phyloP scores from a whole-genome alignment of 306 rosid genomes.

The Astragalus glycyphyllos region DNA sequence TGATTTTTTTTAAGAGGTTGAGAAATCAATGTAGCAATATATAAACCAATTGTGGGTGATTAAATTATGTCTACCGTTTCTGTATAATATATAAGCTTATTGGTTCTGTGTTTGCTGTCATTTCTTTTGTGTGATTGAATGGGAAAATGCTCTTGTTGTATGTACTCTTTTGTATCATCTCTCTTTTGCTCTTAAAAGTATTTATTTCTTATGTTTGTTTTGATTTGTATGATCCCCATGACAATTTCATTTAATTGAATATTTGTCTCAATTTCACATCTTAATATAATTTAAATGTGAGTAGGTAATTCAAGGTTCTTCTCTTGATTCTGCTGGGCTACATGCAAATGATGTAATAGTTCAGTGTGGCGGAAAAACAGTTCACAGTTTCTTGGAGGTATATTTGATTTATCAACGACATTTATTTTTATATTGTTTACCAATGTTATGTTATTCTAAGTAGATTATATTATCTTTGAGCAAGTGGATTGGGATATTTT shows the following conservation, averaged over 20 bases:
- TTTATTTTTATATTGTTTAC: constrained; percentile 5
- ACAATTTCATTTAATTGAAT: not conserved
- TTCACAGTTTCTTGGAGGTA: constrained; percentile 25
- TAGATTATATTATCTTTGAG: not conserved
- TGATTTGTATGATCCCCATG: not conserved
- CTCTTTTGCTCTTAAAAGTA: not conserved
- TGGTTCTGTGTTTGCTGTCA: not conserved
- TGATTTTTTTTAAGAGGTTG: not conserved
- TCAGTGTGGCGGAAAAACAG: not conserved
- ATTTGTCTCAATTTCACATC: not conserved
- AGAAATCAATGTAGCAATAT: not conserved
- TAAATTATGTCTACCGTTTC: not conserved
- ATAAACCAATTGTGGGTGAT: not conserved
- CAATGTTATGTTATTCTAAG: not conserved
- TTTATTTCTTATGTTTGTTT: not conserved
- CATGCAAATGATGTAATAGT: not conserved
- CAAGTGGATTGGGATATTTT: not conserved
- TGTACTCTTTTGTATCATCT: not conserved
- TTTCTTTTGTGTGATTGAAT: not conserved
- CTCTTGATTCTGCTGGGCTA: not conserved
- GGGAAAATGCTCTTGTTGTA: not conserved
- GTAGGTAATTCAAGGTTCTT: constrained; percentile 16
- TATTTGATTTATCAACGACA: constrained; percentile 9
- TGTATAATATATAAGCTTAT: not conserved
- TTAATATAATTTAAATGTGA: constrained; percentile 5